Evolutionary conservation across 495 filamentous ascomycete species (phyloP).

Genomic region (Pseudomonodictys pantanalensis): DNA sequence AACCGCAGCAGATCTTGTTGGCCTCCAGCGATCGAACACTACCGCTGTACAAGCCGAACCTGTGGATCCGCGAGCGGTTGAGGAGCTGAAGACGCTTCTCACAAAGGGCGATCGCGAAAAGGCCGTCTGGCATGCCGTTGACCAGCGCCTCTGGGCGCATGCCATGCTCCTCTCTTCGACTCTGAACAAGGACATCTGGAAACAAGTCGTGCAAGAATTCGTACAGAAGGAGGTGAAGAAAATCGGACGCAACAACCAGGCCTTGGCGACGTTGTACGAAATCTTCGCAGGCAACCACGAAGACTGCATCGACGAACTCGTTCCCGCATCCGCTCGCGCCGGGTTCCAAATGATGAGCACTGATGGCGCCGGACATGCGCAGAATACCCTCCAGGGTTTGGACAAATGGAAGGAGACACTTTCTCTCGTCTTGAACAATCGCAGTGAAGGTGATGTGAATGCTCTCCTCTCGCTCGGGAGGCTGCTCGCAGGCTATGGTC

Average conservation of each 20-base stretch:
- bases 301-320: constrained; percentile 92
- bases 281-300: constrained; percentile 91
- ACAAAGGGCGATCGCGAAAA: constrained; percentile 81
- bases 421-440: constrained; percentile 78
- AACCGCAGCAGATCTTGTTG: constrained; percentile 33
- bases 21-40: constrained; percentile 34
- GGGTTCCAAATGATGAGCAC: constrained; percentile 84
- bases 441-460: constrained; percentile 71
- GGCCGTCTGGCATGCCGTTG: constrained; percentile 91
- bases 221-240: constrained; percentile 87
- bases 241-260: constrained; percentile 69
- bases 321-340: constrained; percentile 88
- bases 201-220: constrained; percentile 90
- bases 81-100: constrained; percentile 67
- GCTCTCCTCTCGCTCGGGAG: constrained; percentile 78
- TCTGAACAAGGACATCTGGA: constrained; percentile 66
- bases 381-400: constrained; percentile 76
- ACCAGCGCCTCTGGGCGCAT: constrained; percentile 92
- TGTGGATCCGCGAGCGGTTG: constrained; percentile 62
- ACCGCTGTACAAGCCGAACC: constrained; percentile 53
- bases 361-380: constrained; percentile 57
- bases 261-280: constrained; percentile 85
- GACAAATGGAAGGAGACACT: constrained; percentile 93
- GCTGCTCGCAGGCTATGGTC: constrained; percentile 80
- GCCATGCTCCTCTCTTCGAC: constrained; percentile 90